Conservation (phyloP, 495 filamentous ascomycete genomes). For the Penicillium verhagenii region DNA sequence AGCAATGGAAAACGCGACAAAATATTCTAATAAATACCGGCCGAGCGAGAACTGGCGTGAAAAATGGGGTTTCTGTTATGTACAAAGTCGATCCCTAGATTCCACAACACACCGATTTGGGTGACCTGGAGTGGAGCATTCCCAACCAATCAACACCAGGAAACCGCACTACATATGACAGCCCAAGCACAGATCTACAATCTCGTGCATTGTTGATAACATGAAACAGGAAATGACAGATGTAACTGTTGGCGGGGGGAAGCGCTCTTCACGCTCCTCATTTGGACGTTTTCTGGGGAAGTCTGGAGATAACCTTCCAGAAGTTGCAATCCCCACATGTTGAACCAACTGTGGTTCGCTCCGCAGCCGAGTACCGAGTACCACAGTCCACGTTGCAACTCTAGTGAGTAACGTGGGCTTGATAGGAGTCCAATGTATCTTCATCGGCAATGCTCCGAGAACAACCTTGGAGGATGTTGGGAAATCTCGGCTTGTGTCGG, state of each 20-base stretch:
- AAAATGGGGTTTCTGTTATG: not conserved
- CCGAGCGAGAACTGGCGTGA: not conserved
- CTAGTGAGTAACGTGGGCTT: slow-evolving; percentile 13
- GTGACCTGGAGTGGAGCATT: slow-evolving; percentile 10
- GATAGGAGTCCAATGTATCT: not conserved
- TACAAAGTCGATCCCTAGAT: slow-evolving; percentile 12
- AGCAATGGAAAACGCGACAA: not conserved
- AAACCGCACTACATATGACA: not conserved
- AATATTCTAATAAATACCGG: not conserved
- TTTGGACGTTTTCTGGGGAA: slow-evolving; percentile 13
- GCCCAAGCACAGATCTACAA: not conserved
- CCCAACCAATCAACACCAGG: not conserved
- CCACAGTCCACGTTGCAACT: slow-evolving; percentile 10
- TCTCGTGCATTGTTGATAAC: not conserved
- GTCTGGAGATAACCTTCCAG: too few species aligned
- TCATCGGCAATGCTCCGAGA: slow-evolving; percentile 1
- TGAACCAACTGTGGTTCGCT: slow-evolving; percentile 4
- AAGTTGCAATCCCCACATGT: slow-evolving; percentile 6
- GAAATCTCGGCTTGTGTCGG: not conserved
- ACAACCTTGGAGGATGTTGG: not conserved
- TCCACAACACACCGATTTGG: slow-evolving; percentile 4
- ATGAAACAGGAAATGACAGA: not conserved
- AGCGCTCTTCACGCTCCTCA: slow-evolving; percentile 9
- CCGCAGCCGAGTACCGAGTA: slow-evolving; percentile 6
- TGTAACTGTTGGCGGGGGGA: not conserved